These are phyloP conservation scores for Leishmania guyanensis DNA, from an alignment of 208 protist genomes.

Conservation along the genomic window DNA sequence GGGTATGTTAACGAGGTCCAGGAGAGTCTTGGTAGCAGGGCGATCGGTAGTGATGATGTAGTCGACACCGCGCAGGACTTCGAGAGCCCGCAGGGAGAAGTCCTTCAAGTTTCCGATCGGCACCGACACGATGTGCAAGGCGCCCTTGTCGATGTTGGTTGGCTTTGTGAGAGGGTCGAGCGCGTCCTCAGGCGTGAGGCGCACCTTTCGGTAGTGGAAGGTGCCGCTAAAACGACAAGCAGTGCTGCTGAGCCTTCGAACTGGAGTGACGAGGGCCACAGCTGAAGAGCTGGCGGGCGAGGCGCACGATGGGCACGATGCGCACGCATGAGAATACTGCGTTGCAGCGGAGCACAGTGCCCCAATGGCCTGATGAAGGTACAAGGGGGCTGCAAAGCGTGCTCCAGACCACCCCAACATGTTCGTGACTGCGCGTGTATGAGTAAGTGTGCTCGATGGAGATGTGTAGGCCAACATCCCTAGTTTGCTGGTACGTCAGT, in stretches of 20 bases:
- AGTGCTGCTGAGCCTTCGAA: slow-evolving; percentile 20
- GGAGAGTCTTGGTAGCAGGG: slow-evolving; percentile 78
- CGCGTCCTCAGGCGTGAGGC: slow-evolving; percentile 60
- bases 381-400: neutral
- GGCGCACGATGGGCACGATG: neutral
- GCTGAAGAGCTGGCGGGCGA: neutral
- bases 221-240: slow-evolving; percentile 12
- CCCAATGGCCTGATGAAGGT: neutral
- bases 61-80: slow-evolving; percentile 83
- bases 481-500: neutral
- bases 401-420: slow-evolving; percentile 15
- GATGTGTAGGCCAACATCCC: neutral
- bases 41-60: slow-evolving; percentile 90
- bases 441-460: neutral
- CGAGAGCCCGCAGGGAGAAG: slow-evolving; percentile 83
- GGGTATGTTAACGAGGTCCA: slow-evolving; percentile 84
- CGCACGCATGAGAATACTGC: neutral
- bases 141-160: slow-evolving; percentile 68
- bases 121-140: slow-evolving; percentile 88
- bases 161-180: slow-evolving; percentile 86
- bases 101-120: slow-evolving; percentile 93
- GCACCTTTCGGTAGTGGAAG: slow-evolving; percentile 65
- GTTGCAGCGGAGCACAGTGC: neutral
- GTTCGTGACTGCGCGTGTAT: neutral
- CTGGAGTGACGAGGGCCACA: neutral